A percentile compares a stretch with the other conserved stretches of the same genome.
Evolutionary conservation across 345 rosid species (phyloP).

Genomic region (Physaria fendleri): DNA sequence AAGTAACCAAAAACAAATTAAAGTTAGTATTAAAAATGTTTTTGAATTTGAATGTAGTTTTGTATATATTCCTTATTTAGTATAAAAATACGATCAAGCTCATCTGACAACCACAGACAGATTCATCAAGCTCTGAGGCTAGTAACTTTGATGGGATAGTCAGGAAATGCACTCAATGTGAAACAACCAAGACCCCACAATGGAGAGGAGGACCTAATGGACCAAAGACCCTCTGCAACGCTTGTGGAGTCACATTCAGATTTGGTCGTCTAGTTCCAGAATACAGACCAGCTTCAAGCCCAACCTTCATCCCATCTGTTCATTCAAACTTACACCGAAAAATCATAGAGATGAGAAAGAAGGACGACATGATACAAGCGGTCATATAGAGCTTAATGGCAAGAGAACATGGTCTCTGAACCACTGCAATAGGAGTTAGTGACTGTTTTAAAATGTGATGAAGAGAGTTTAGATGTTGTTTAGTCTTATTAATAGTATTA

Average conservation of each 20-base stretch:
- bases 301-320: conserved; percentile 59
- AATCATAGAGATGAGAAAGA: conserved; percentile 83
- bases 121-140: conserved; percentile 14
- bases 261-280: conserved; percentile 86
- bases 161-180: conserved; percentile 70
- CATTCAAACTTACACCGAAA: conserved; percentile 93
- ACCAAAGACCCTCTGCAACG: conserved; percentile 93
- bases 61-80: too few species aligned
- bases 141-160: conserved; percentile 5
- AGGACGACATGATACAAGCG: too few species aligned
- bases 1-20: too few species aligned
- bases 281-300: conserved; percentile 89
- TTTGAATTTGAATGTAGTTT: too few species aligned
- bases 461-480: conserved; percentile 25
- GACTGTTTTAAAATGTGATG: conserved; percentile 16
- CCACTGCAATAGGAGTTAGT: conserved; percentile 11
- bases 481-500: too few species aligned
- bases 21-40: too few species aligned
- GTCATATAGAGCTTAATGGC: too few species aligned
- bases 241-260: conserved; percentile 87
- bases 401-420: conserved; percentile 14
- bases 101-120: conserved; percentile 14
- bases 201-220: conserved; percentile 98
- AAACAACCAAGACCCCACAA: conserved; percentile 79
- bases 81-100: too few species aligned